Evolutionary conservation across 75 land plant genomes (phyloP), one percentile per base, ranked within the genome.

Genomic region (Adiantum capillusveneris): DNA sequence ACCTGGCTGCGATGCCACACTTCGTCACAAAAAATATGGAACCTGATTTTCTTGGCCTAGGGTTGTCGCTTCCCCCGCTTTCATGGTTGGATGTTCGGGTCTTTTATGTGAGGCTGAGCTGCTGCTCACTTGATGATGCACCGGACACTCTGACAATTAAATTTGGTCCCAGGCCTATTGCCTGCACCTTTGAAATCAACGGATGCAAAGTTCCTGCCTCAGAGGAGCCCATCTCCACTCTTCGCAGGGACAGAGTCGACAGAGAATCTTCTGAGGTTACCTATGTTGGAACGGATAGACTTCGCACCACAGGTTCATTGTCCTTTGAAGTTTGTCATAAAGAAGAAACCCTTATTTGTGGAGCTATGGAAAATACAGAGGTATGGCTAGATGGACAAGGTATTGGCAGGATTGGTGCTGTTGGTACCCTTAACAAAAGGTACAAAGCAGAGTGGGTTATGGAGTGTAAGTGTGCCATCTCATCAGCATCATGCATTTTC

Each of bases 231-330:
- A 65, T 75, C 25, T 67, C 70, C 11, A 58, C 54, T 27, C 77
- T 93, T 17, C 59, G 82, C 26, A 73, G 95, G 25, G 95, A 88
- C 44, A 60, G 98, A 34, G 70, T 83, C 0, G 98, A 93, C 69
- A 85, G 69, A 67, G 85, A 78, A 39, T 72, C 87, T 5, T 77
- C 77, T 25, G 90, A 88, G 67, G 90, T 80, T 1, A 93, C 87
- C 44, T 93, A 81, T 64, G 79, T 93, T 26, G 73, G 87, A 66
- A 93, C 95, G 0, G 90, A 93, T 51, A 67, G 71, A 63, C 63
- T 88, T 27, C 71, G 85, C 48, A 71, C 83, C 20, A 78, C 79
- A 0, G 87, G 85, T 11, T 75, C 81, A 29, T 63, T 83, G 34
- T 62, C 57, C 27, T 93, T 88, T 44, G 82, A 93, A 67, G 87